These are phyloP conservation scores for Salmacisia buchloeana DNA, from an alignment of 1,284 basidiomycete genomes.

Conservation along the genomic window DNA sequence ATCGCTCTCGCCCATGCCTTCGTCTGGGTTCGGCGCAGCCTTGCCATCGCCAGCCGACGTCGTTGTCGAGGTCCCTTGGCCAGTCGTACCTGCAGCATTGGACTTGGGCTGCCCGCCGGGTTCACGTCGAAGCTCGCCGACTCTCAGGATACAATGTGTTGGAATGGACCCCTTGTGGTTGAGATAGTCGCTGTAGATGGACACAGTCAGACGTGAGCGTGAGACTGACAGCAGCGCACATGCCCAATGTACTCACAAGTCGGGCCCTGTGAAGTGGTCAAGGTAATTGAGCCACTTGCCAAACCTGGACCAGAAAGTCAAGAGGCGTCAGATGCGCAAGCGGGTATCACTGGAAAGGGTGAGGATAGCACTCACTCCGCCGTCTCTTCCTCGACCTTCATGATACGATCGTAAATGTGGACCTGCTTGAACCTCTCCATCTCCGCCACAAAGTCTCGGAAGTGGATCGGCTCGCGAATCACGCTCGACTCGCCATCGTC, in stretches of 20 bases:
- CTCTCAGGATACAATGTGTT: constrained; percentile 45
- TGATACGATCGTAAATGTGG: constrained; percentile 46
- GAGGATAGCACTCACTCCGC: constrained; percentile 62
- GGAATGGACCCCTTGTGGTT: constrained; percentile 53
- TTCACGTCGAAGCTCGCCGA: constrained; percentile 61
- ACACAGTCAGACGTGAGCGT: neutral
- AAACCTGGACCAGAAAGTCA: constrained; percentile 15
- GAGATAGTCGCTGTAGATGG: constrained; percentile 38
- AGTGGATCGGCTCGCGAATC: constrained; percentile 26
- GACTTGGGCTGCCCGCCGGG: constrained; percentile 65
- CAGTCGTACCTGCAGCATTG: too few species aligned
- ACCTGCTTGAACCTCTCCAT: constrained; percentile 46
- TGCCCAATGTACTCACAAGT: constrained; percentile 22
- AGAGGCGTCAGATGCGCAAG: neutral
- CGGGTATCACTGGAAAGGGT: neutral
- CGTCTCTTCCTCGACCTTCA: constrained; percentile 68
- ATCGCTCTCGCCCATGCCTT: constrained; percentile 59
- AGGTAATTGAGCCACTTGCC: constrained; percentile 52
- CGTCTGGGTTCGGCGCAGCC: constrained; percentile 53
- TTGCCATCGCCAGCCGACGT: constrained; percentile 34
- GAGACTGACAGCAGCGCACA: neutral
- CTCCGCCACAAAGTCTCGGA: constrained; percentile 14
- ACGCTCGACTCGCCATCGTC: constrained; percentile 17
- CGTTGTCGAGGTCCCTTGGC: too few species aligned
- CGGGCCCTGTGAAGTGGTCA: constrained; percentile 35